Evolutionary conservation across 768 basidiomycete genomes (phyloP).

Genomic region (Strobilomyces echinocephalus): DNA sequence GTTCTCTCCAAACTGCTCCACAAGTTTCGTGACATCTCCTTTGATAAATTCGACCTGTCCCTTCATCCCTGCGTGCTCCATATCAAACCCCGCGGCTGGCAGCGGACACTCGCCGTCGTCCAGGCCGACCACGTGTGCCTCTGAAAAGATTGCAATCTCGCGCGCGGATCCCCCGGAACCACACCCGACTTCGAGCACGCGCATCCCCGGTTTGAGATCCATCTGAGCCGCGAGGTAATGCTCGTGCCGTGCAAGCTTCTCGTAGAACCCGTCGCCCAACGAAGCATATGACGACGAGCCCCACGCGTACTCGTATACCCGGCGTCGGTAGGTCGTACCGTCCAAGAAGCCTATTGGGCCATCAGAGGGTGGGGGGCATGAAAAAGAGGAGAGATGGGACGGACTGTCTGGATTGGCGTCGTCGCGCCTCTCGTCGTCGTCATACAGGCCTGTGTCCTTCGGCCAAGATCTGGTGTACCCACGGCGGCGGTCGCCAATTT

Average conservation of each 20-base stretch:
- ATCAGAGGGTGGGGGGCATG: too few species aligned
- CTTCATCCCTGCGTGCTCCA: conserved; percentile 55
- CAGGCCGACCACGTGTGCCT: too few species aligned
- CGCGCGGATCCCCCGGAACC: conserved; percentile 40
- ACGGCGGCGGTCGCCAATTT: conserved; percentile 63
- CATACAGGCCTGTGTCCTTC: conserved; percentile 49
- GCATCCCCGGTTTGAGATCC: conserved; percentile 58
- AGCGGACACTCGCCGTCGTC: conserved; percentile 69
- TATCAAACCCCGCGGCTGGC: conserved; percentile 78
- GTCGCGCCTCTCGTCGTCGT: too few species aligned
- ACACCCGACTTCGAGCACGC: conserved; percentile 96
- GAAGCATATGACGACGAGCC: conserved; percentile 92
- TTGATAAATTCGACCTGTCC: too few species aligned
- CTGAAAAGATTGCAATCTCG: too few species aligned
- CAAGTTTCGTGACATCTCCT: too few species aligned
- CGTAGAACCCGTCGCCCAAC: conserved; percentile 77
- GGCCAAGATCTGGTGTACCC: conserved; percentile 58
- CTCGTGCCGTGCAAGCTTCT: conserved; percentile 24
- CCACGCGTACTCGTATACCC: conserved; percentile 95
- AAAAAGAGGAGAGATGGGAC: too few species aligned
- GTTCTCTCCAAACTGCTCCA: too few species aligned
- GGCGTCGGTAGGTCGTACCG: conserved; percentile 14
- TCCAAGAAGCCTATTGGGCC: conserved; percentile 22
- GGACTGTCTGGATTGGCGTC: conserved; percentile 35
- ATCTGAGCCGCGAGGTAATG: too few species aligned